Conservation (phyloP, 1,139 yeast genomes). For the Yarrowia galli region DNA sequence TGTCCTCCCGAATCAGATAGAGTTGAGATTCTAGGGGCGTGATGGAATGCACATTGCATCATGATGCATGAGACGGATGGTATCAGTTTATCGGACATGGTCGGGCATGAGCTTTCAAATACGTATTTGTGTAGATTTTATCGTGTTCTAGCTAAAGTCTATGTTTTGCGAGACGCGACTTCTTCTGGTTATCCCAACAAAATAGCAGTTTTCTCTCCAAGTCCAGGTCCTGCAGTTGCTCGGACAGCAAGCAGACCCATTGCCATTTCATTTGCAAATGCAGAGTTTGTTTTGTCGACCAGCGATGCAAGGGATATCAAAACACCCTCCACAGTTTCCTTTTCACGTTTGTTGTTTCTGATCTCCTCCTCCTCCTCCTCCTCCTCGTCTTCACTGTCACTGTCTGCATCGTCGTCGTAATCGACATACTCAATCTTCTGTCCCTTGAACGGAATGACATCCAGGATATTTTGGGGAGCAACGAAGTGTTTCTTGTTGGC, state of each 20-base stretch:
- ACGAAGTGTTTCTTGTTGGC: slow-evolving; percentile 3
- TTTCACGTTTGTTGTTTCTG: neutral
- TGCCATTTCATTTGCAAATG: slow-evolving; percentile 24
- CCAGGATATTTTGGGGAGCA: neutral
- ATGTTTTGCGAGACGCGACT: neutral
- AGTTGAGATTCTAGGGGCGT: slow-evolving; percentile 10
- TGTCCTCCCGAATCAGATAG: slow-evolving; percentile 12
- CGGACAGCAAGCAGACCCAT: slow-evolving; percentile 9
- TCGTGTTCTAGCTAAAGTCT: too few species aligned
- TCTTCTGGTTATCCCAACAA: neutral
- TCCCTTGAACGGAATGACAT: slow-evolving; percentile 33
- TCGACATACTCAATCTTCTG: slow-evolving; percentile 38
- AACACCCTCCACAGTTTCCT: neutral
- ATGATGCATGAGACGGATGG: slow-evolving; percentile 1
- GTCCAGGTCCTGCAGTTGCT: slow-evolving; percentile 9
- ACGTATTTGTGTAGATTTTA: too few species aligned
- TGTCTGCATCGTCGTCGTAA: slow-evolving; percentile 16
- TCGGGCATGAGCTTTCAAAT: too few species aligned
- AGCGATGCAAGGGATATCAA: neutral
- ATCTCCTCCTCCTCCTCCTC: neutral
- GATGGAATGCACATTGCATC: slow-evolving; percentile 19
- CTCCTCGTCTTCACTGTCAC: slow-evolving; percentile 24
- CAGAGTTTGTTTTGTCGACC: neutral
- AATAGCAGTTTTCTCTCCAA: slow-evolving; percentile 15
- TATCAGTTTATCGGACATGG: neutral